Conservation (phyloP, 768 basidiomycete species). For the Amanita brunnescens region DNA sequence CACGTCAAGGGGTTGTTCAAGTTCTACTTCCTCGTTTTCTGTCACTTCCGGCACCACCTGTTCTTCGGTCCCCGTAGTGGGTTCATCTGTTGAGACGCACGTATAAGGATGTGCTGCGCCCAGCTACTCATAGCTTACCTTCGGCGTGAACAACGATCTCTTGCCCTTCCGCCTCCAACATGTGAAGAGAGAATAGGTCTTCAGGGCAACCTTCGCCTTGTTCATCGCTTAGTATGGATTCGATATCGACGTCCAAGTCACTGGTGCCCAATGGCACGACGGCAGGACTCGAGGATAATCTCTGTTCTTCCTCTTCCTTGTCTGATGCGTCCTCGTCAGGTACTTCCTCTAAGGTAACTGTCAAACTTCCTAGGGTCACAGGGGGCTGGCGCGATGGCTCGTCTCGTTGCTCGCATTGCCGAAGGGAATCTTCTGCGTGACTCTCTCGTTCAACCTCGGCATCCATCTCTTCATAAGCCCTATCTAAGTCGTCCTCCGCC, state of each 20-base stretch:
- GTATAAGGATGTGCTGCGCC: background rate
- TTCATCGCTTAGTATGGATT: background rate
- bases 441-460: slow-evolving; percentile 7
- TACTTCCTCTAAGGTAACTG: background rate
- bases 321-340: slow-evolving; percentile 1
- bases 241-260: slow-evolving; percentile 15
- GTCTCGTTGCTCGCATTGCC: background rate
- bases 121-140: background rate
- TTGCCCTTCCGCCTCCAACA: background rate
- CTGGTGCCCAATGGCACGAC: slow-evolving; percentile 21
- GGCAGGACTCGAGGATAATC: background rate
- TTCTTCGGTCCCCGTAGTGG: background rate
- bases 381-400: no score
- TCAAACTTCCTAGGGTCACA: background rate
- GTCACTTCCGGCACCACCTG: background rate
- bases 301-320: slow-evolving; percentile 2
- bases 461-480: slow-evolving; percentile 12
- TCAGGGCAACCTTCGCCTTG: background rate
- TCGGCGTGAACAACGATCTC: background rate
- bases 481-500: background rate
- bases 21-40: background rate
- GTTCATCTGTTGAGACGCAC: background rate
- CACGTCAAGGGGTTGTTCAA: background rate
- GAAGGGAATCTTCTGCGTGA: background rate
- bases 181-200: background rate